Base-by-base conservation (phyloP, 2,329 filamentous ascomycete genomes). In the Dothideomycetes sp. region DNA sequence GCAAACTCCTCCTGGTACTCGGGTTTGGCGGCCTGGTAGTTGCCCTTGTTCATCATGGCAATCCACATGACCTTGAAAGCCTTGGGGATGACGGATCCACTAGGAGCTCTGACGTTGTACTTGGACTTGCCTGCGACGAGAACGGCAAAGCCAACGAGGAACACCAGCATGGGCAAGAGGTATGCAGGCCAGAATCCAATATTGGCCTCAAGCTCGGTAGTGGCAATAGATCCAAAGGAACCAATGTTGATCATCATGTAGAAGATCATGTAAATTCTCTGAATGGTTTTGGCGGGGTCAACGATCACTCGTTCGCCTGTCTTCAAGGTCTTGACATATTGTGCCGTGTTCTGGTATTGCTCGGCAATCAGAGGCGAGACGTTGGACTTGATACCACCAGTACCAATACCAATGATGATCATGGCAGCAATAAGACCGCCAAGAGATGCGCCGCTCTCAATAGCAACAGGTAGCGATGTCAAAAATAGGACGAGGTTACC, bases 371-470 rank as follows among this genome's bases (percentile, higher is more conserved):
- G 47, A 2, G 67, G 67, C 8, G 64, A 63, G 30, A 88, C 82
- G 54, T 88, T 88, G 48, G 80, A 75, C 67, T 88, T 89, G 73
- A 88, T 86, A 53, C 84, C 81, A 47, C 83, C 83, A 1, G 82
- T 84, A 30, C 83, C 83, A 20, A 84, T 59, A n/a, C 80, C 81
- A 55, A 86, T 74, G 53, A 86, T 71, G 31, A 83, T 60, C 49
- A 83, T 68, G 17, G 76, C 75, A 20, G 78, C 61, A 2, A 80
- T 59, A 51, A 85, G 82, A 37, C 74, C 77, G 1, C 67, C 79
- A 32, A 84, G 73, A 0, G 79, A 67, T 10, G 68, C 65, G 12
- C 77, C 69, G 8, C 74, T 62, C 31, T 73, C 62, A 33, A 86
- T 78, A 33, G 82, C 75, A 3, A 57, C 53, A 0, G 82, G 82